Evolutionary conservation across 2,329 filamentous ascomycete species (phyloP).

Genomic region (Aspergillus ochraceoroseus): DNA sequence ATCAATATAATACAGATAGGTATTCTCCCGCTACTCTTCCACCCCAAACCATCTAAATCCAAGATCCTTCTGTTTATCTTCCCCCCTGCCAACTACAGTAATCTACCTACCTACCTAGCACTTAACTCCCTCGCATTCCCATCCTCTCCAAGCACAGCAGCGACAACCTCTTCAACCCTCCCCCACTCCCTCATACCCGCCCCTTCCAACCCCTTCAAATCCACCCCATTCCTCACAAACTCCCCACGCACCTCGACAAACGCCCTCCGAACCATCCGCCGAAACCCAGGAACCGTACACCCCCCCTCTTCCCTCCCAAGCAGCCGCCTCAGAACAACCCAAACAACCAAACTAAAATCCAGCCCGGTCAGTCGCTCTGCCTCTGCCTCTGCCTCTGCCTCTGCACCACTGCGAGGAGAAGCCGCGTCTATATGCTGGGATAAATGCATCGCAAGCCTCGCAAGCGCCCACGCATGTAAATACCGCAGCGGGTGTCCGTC

Average conservation of each 20-base stretch:
- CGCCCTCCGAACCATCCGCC: slow-evolving; percentile 23
- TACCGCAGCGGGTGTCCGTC: slow-evolving; percentile 52
- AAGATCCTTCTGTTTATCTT: too few relatives aligned
- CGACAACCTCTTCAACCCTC: slow-evolving; percentile 44
- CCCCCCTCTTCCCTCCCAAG: slow-evolving; percentile 23
- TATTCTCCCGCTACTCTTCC: neutral
- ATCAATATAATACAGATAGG: neutral
- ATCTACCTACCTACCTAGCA: too few relatives aligned
- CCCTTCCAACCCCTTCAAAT: slow-evolving; percentile 23
- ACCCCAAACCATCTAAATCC: too few relatives aligned
- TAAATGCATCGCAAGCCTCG: slow-evolving; percentile 28
- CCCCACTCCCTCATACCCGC: slow-evolving; percentile 43
- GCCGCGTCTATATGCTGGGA: slow-evolving; percentile 27
- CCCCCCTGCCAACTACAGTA: neutral
- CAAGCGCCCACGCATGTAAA: slow-evolving; percentile 42
- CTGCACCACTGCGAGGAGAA: too few relatives aligned
- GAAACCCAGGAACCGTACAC: slow-evolving; percentile 32
- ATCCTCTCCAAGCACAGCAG: slow-evolving; percentile 6
- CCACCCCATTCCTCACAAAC: slow-evolving; percentile 26
- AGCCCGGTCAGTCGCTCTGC: slow-evolving; percentile 25
- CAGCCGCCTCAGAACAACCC: slow-evolving; percentile 32
- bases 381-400: too few relatives aligned
- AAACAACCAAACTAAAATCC: slow-evolving; percentile 33
- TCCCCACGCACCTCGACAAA: slow-evolving; percentile 28
- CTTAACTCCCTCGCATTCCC: too few relatives aligned